Evolutionary conservation across 352 stramenopile species (phyloP), one percentile per base, ranked within the genome.

Genomic region (Phytophthora melonis): DNA sequence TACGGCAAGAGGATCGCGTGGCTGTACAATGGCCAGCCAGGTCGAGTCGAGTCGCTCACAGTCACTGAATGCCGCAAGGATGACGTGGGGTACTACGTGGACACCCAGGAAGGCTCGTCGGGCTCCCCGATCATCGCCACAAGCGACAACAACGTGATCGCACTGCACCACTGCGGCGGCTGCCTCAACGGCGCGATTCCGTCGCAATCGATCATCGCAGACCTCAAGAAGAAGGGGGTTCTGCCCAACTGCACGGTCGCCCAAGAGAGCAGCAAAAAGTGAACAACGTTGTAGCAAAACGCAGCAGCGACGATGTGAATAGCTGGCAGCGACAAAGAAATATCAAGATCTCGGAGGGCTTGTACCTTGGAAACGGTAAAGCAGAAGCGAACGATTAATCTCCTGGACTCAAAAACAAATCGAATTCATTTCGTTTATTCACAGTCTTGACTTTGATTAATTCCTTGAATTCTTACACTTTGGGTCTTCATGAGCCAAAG

Each of bases 101-200:
- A 95, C 65, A 95, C 88, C 7, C 78, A 92, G 36, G 85, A 87
- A 71, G 88, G 87, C 0, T 89, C 84, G 19, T 95, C 87, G 3
- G 88, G 87, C 3, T 89, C 88, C 13, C 87, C 88, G 0, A 79
- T 94, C 27, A 81, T 95, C 32, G 78, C 66, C 0, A 76, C 57
- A 1, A 74, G 47, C 2, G 88, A 95, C 69, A 84, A 92, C 61
- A 63, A 69, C 1, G 88, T 94, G 18, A 81, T 95, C n/a, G 88
- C 85, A 25, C 70, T 95, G 50, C 88, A 95, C 58, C 87, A 94
- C 63, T 94, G 87, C 65, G 88, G 88, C 6, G 87, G 84, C 9
- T 95, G 88, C 53, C 61, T 88, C 30, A 95, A 95, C 68, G 87
- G 83, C 54, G 86, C 63, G 2, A 90, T 94, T 39, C 78, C 82